Evolutionary conservation across 768 basidiomycete genomes (phyloP), one percentile per base, ranked within the genome.

Genomic region (Mycena polygramma): DNA sequence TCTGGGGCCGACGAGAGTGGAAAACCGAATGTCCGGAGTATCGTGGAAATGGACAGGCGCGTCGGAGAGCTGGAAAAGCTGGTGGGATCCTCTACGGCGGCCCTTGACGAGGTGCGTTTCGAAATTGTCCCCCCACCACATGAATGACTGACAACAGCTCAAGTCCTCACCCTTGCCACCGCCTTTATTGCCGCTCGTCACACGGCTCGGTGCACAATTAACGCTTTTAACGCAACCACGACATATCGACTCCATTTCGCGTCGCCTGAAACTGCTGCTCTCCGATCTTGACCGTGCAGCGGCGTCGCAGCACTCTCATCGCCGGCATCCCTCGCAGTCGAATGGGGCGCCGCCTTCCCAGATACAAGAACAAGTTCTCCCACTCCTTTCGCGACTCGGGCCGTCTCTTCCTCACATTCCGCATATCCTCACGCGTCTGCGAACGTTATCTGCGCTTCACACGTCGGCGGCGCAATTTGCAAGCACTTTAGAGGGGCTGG

Each of bases 211-310:
- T 76, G 89, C 90, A 24, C 96, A 98, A 78, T 83, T 99, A 26
- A 89, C 91, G 9, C 85, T 98, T 19, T 90, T 99, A 54, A 94
- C 97, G 0, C 96, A 98, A 82, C 97, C 98, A 0, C 91, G 97
- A 19, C 96, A 99, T 77, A 91, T 99, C 58, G 98, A 99, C 80
- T 94, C 95, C 14, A 93, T 98, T 71, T 97, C 97, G 2, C 90
- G 97, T 7, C 91, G 97, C 7, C 88, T 99, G 70, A 99, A 99
- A 76, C 84, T 98, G 10, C 88, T 99, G 20, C 86, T 97, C 17
- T 92, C 96, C 1, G 98, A 99, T 80, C 88, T 99, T 59, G 97
- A 99, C 58, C 91, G 97, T 37, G 88, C 89, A 6, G 90, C 92
- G 41, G 85, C 82, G 15, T 82, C 85, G 19, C 89, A 85, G 77